These are phyloP conservation scores for Nicotiana undulata DNA, from an alignment of 257 asterid species.

Conservation along the genomic window DNA sequence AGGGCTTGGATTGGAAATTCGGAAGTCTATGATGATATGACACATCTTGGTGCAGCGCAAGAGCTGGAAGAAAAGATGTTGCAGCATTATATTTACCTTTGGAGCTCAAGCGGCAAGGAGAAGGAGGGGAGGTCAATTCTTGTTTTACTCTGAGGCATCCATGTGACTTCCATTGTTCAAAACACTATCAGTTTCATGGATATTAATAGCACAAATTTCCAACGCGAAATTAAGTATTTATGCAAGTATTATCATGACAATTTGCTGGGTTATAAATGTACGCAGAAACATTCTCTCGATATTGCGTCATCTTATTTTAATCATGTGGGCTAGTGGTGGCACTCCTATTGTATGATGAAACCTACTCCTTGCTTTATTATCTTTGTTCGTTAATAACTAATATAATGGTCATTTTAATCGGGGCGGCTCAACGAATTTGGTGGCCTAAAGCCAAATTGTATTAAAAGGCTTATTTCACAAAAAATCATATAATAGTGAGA, in stretches of 20 bases:
- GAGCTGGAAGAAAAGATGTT: no score
- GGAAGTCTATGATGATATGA: background rate
- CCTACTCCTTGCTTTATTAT: background rate
- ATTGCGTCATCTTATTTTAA: background rate
- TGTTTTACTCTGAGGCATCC: background rate
- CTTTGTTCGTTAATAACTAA: background rate
- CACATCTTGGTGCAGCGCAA: background rate
- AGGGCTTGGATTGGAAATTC: background rate
- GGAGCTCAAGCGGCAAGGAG: background rate
- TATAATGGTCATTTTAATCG: background rate
- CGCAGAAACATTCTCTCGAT: no score
- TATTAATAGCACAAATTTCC: no score
- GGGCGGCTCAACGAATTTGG: no score
- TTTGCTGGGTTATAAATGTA: background rate
- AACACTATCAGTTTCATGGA: background rate
- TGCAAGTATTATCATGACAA: no score
- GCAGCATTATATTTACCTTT: background rate
- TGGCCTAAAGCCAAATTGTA: no score
- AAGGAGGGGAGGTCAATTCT: background rate
- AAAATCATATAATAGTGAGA: no score
- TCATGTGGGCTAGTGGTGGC: background rate
- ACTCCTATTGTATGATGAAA: background rate
- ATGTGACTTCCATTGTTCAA: background rate
- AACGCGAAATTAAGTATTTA: background rate
- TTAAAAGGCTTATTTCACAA: no score